A percentile compares a stretch with the other conserved stretches of the same genome.
phyloP scores from a whole-genome alignment of 345 rosid species.

The Mangifera indica region DNA sequence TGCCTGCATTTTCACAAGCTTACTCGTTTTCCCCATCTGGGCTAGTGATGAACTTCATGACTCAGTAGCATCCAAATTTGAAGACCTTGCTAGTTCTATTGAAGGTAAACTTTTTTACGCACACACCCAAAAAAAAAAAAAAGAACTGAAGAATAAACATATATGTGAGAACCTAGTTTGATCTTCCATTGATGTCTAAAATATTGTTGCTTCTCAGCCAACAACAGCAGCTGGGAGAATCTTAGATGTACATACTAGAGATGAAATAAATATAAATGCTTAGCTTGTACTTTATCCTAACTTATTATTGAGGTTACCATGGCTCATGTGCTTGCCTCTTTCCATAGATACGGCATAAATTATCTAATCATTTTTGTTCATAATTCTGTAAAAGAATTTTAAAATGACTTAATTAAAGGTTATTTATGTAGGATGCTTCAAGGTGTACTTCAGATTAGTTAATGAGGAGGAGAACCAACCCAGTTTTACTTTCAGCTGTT shows the following conservation, averaged over 20 bases:
- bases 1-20: slow-evolving; percentile 53
- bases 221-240: no score
- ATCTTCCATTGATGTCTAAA: background rate
- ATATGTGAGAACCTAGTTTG: background rate
- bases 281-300: no score
- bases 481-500: slow-evolving; percentile 25
- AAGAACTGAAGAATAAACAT: background rate
- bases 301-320: no score
- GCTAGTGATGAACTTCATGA: slow-evolving; percentile 84
- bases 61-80: slow-evolving; percentile 52
- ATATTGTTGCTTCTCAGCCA: no score
- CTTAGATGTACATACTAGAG: no score
- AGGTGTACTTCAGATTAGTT: slow-evolving; percentile 35
- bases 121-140: no score
- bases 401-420: background rate
- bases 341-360: background rate
- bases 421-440: slow-evolving; percentile 37
- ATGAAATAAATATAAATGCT: no score
- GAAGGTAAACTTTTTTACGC: slow-evolving; percentile 43
- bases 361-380: no score
- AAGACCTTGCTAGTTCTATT: slow-evolving; percentile 52
- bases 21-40: slow-evolving; percentile 76
- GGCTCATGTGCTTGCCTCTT: background rate
- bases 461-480: slow-evolving; percentile 30
- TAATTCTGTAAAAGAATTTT: background rate